A percentile compares a stretch with the other conserved stretches of the same genome.
These are phyloP conservation scores for Acanthamoeba sp. DNA, from an alignment of 208 protist genomes.

Conservation along the genomic window DNA sequence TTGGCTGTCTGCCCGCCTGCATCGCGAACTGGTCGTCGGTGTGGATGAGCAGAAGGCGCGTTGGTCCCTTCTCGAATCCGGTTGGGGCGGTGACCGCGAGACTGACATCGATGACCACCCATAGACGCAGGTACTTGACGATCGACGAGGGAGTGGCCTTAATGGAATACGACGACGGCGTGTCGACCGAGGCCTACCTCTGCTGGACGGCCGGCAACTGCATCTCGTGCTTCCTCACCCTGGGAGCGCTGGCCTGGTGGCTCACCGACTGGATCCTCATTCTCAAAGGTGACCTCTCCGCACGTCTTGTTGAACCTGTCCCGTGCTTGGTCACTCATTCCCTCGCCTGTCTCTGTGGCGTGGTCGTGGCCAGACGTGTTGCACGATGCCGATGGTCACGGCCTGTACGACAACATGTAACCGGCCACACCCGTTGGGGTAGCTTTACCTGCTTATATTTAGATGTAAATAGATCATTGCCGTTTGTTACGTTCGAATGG, in stretches of 20 bases:
- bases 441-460: no score
- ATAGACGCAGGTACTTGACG: background rate
- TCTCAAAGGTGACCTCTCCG: background rate
- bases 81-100: background rate
- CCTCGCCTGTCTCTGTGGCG: no score
- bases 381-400: background rate
- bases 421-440: background rate
- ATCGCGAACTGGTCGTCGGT: background rate
- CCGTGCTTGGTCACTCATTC: background rate
- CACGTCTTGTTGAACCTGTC: background rate
- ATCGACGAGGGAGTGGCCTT: background rate
- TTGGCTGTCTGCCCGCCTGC: background rate
- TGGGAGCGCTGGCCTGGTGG: background rate
- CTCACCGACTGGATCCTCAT: slow-evolving; percentile 32
- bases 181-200: background rate
- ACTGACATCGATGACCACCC: background rate
- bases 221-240: background rate
- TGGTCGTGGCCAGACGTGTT: background rate
- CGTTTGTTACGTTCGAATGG: no score
- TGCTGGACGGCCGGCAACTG: background rate
- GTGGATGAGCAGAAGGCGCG: background rate
- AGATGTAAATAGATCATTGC: background rate
- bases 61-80: background rate
- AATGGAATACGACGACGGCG: background rate
- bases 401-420: slow-evolving; percentile 24